A percentile compares a stretch with the other conserved stretches of the same genome.
phyloP scores from a whole-genome alignment of 305 asterid species.

The Fraxinus albicans region DNA sequence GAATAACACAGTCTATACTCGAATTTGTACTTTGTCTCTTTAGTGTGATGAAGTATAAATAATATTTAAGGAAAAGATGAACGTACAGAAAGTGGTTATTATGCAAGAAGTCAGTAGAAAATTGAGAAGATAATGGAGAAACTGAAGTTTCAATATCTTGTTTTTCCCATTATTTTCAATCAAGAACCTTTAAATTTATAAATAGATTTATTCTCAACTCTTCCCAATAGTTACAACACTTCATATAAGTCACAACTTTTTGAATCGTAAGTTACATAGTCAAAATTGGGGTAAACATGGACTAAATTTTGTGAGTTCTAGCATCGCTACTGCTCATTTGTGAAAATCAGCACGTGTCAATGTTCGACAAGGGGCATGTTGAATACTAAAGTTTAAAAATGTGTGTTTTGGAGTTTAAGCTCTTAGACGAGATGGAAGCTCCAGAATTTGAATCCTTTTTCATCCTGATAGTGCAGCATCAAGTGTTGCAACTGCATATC shows the following conservation, averaged over 20 bases:
- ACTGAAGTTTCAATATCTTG: too few relatives aligned
- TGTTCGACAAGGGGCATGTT: neutral
- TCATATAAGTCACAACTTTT: too few relatives aligned
- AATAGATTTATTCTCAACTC: neutral
- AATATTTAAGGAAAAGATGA: too few relatives aligned
- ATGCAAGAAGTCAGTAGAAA: neutral
- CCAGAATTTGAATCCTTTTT: neutral
- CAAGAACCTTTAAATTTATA: neutral
- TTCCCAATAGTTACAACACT: neutral
- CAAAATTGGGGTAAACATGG: neutral
- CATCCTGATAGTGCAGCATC: constrained; percentile 14
- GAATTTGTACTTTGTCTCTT: too few relatives aligned
- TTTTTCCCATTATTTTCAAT: too few relatives aligned
- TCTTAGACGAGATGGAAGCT: neutral
- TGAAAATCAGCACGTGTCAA: neutral
- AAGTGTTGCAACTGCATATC: constrained; percentile 17
- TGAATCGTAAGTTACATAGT: neutral
- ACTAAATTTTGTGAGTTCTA: neutral
- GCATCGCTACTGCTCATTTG: neutral
- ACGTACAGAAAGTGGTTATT: neutral
- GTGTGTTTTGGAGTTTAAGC: neutral
- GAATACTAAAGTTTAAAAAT: neutral
- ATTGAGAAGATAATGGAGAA: neutral
- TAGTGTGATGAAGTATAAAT: too few relatives aligned
- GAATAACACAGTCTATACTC: too few relatives aligned